Percentiles rank a stretch among this genome's conserved stretches.
Evolutionary conservation across 2,329 filamentous ascomycete species (phyloP).

Genomic region (Cyphellophora europaea): DNA sequence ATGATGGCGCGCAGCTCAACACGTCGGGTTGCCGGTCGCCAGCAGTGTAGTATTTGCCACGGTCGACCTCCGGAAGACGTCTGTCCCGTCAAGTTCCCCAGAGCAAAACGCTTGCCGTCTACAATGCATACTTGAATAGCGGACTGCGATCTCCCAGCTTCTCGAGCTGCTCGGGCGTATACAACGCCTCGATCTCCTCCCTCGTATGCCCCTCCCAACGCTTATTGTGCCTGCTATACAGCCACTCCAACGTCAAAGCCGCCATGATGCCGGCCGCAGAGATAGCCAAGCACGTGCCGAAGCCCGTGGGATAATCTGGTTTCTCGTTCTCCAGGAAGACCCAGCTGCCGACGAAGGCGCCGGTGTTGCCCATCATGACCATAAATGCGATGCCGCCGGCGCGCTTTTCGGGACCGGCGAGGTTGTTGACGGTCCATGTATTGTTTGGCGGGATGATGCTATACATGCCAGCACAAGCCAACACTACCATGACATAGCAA

Average conservation of each 20-base stretch:
- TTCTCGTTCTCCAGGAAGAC: constrained; percentile 2
- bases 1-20: no score
- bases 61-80: no score
- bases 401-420: constrained; percentile 60
- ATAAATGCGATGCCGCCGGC: constrained; percentile 61
- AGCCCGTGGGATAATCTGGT: constrained; percentile 2
- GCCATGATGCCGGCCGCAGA: not conserved
- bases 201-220: not conserved
- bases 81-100: no score
- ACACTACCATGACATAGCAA: constrained; percentile 51
- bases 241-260: not conserved
- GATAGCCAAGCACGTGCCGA: constrained; percentile 1
- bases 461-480: constrained; percentile 58
- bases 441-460: constrained; percentile 46
- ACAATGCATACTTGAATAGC: constrained; percentile 1
- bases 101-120: no score
- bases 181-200: not conserved
- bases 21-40: no score
- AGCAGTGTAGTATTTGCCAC: no score
- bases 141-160: constrained; percentile 2
- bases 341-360: constrained; percentile 40
- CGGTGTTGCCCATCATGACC: constrained; percentile 61
- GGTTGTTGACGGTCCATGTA: constrained; percentile 62
- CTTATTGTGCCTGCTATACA: constrained; percentile 2
- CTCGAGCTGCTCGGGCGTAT: not conserved